Conservation (phyloP, 495 filamentous ascomycete species). For the Apiosordaria backusii region DNA sequence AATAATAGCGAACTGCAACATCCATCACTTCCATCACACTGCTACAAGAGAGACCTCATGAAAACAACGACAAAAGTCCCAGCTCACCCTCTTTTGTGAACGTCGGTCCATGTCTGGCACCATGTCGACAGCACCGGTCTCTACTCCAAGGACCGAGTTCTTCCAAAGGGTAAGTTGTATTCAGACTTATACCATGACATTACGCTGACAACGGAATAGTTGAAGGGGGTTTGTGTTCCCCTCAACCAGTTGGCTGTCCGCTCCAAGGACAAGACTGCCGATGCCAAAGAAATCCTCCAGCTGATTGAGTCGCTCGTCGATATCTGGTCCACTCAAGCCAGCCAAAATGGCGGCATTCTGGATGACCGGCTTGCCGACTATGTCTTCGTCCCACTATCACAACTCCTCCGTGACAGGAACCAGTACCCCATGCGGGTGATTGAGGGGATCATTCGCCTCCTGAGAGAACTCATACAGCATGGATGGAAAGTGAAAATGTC, state of each 20-base stretch:
- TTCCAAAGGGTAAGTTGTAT: slow-evolving; percentile 28
- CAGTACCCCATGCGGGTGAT: slow-evolving; percentile 66
- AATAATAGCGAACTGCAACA: not conserved
- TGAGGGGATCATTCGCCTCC: slow-evolving; percentile 70
- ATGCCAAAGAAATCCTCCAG: slow-evolving; percentile 51
- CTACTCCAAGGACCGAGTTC: slow-evolving; percentile 26
- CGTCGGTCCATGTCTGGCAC: not conserved
- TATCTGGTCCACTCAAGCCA: slow-evolving; percentile 51
- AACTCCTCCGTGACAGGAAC: slow-evolving; percentile 75
- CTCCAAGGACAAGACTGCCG: slow-evolving; percentile 52
- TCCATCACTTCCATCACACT: not conserved
- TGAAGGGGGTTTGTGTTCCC: slow-evolving; percentile 64
- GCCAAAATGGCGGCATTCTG: slow-evolving; percentile 50
- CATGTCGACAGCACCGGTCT: slow-evolving; percentile 23
- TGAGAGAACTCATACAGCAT: slow-evolving; percentile 65
- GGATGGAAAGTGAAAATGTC: slow-evolving; percentile 72
- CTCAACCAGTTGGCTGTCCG: slow-evolving; percentile 67
- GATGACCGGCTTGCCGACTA: slow-evolving; percentile 89
- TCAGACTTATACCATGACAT: not conserved
- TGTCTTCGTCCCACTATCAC: slow-evolving; percentile 86
- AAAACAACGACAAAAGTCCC: not conserved
- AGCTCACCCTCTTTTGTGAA: not conserved
- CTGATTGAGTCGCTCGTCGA: slow-evolving; percentile 53
- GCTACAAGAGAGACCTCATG: not conserved
- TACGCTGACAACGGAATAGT: slow-evolving; percentile 12